Evolutionary conservation across 208 protist species (phyloP).

Genomic region (Trypanosoma theileri): DNA sequence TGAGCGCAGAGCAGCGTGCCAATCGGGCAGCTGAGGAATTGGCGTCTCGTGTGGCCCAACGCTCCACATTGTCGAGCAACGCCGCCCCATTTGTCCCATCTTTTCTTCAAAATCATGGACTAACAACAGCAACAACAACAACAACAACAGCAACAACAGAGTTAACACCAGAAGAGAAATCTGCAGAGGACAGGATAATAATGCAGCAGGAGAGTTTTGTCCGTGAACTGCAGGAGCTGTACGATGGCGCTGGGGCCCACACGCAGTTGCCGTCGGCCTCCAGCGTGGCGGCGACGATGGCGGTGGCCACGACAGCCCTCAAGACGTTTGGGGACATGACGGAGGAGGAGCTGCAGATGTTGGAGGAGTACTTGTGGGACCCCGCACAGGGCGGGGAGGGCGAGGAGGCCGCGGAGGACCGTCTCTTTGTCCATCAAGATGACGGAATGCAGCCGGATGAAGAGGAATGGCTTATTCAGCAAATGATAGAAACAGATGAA

Average conservation of each 20-base stretch:
- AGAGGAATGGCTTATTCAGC: constrained; percentile 82
- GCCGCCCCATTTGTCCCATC: constrained; percentile 62
- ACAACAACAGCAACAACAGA: constrained; percentile 2
- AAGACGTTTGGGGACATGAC: constrained; percentile 16
- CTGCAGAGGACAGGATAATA: not conserved
- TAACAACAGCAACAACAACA: constrained; percentile 3
- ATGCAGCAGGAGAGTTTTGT: not conserved
- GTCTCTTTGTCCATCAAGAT: constrained; percentile 61
- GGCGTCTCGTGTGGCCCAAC: constrained; percentile 16
- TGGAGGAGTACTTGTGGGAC: constrained; percentile 25
- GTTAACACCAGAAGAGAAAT: not conserved
- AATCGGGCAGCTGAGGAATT: constrained; percentile 8
- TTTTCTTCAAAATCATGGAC: constrained; percentile 30
- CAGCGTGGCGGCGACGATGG: constrained; percentile 4
- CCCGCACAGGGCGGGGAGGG: constrained; percentile 4
- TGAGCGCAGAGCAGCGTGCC: constrained; percentile 4
- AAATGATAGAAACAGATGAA: constrained; percentile 59
- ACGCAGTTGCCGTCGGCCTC: not conserved
- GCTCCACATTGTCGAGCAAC: constrained; percentile 49
- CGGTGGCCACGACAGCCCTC: constrained; percentile 10
- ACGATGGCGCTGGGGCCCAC: not conserved
- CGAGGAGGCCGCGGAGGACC: constrained; percentile 24
- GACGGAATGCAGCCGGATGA: constrained; percentile 65
- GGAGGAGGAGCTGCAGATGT: constrained; percentile 16
- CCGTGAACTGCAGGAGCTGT: not conserved